phyloP scores from a whole-genome alignment of 495 filamentous ascomycete genomes.

The Lindgomyces ingoldianus region DNA sequence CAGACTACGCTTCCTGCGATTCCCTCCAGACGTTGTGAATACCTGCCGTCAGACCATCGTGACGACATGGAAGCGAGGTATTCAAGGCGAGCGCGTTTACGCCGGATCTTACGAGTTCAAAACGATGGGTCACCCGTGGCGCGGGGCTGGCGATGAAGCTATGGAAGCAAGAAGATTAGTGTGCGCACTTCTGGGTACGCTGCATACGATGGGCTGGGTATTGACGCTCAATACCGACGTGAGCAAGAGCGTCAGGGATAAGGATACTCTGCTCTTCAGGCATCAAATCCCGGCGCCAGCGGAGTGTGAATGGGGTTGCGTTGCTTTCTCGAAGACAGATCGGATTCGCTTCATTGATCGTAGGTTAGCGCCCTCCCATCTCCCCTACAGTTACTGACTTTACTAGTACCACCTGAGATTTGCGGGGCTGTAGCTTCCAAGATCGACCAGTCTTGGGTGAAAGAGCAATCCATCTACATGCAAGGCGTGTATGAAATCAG shows the following conservation, averaged over 20 bases:
- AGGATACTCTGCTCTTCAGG: slow-evolving; percentile 33
- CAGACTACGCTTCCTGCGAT: slow-evolving; percentile 20
- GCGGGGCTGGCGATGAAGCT: not conserved
- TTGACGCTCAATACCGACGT: slow-evolving; percentile 29
- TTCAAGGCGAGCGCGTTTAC: slow-evolving; percentile 12
- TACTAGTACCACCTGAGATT: slow-evolving; percentile 4
- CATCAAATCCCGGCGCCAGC: slow-evolving; percentile 30
- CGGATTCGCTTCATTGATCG: slow-evolving; percentile 25
- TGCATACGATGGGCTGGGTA: slow-evolving; percentile 31
- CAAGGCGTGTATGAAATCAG: slow-evolving; percentile 26
- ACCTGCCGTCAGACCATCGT: not conserved
- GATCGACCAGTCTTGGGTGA: not conserved
- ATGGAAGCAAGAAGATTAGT: slow-evolving; percentile 25
- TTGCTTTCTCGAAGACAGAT: slow-evolving; percentile 25
- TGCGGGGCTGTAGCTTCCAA: not conserved
- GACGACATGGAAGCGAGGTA: not conserved
- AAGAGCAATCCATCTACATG: slow-evolving; percentile 1
- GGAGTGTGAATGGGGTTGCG: slow-evolving; percentile 25
- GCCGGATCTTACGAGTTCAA: slow-evolving; percentile 9
- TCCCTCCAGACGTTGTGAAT: slow-evolving; percentile 12
- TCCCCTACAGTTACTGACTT: not conserved
- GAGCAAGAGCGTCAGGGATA: slow-evolving; percentile 17
- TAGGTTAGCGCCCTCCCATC: not conserved
- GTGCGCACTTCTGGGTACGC: slow-evolving; percentile 8
- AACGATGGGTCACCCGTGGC: not conserved